Evolutionary conservation across 2,329 filamentous ascomycete species (phyloP), one percentile per base, ranked within the genome.

Genomic region (Ophiocordyceps camponoti-saundersi): DNA sequence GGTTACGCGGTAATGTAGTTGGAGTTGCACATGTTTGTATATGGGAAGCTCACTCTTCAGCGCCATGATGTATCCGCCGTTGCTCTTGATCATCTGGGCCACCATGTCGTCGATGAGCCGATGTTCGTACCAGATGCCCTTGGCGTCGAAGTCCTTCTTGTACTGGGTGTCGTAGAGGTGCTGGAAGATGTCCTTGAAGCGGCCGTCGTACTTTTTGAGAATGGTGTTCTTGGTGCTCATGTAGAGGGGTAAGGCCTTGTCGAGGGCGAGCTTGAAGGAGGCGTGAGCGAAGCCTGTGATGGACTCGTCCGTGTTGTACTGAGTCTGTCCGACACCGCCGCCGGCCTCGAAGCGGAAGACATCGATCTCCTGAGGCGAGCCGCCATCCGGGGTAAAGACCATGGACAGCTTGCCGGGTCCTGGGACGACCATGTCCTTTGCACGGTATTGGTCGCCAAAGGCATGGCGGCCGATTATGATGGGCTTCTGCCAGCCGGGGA

Each of bases 151-250:
- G 42, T 86, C 77, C 64, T 78, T 75, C 75, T 85, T 82, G 75
- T 96, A 98, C 57, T 82, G 71, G 49, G 74, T 76, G 53, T 96
- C 86, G 69, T 90, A 98, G 59, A 96, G 79, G 61, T 93, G 85
- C 76, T 98, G 85, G 80, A 98, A 98, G 66, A 96, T 93, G 62
- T 98, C 92, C 81, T 96, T 96, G 79, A 98, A 98, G 58, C 85
- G 79, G 46, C 92, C 92, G 62, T 98, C 92, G 70, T 98, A 98
- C 67, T 89, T 90, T 77, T 98, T 98, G 56, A 98, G 73, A 58
- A 98, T 98, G 57, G 92, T 98, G 77, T 96, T 96, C 83, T 98
- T 98, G 68, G 92, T 98, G 77, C 87, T 95, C 90, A 96, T 93
- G 75, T 96, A 98, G 59, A 98, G 74, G n/a, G 92, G 92, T 55